Evolutionary conservation across 139 green algal genomes (phyloP).

Genomic region (Eudorina sp.): DNA sequence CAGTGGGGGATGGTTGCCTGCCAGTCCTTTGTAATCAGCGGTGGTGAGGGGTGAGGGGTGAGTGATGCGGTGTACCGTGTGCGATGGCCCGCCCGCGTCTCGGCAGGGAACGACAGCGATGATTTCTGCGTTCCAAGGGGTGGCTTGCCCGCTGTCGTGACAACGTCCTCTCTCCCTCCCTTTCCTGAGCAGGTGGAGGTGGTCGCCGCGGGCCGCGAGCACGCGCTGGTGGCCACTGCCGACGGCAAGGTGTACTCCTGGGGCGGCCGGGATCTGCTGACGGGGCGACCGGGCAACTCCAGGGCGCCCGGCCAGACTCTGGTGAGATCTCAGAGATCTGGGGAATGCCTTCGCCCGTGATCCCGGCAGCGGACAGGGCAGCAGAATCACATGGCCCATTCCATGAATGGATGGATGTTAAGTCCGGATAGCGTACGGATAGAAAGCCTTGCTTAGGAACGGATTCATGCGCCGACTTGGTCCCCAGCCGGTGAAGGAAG

Average conservation of each 20-base stretch:
- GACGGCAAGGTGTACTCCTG: slow-evolving; percentile 63
- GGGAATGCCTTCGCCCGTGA: neutral
- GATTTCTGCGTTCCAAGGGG: too few relatives aligned
- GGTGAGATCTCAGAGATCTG: neutral
- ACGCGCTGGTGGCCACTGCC: slow-evolving; percentile 63
- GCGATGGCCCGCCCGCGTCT: too few relatives aligned
- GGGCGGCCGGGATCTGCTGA: slow-evolving; percentile 48
- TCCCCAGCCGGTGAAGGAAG: neutral
- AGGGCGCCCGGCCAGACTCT: slow-evolving; percentile 3
- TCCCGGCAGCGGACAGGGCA: neutral
- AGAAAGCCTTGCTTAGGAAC: neutral
- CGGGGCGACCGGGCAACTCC: slow-evolving; percentile 5
- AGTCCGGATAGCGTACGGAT: neutral
- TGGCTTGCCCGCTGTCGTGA: too few relatives aligned
- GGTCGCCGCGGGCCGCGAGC: slow-evolving; percentile 70
- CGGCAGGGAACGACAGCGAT: too few relatives aligned
- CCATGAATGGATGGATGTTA: neutral
- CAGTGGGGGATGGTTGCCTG: too few relatives aligned
- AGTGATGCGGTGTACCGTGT: too few relatives aligned
- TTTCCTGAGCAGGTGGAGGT: slow-evolving; percentile 40
- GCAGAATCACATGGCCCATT: neutral
- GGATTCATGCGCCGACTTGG: neutral
- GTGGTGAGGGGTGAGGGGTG: too few relatives aligned
- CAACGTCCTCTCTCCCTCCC: neutral
- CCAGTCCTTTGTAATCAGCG: too few relatives aligned